phyloP scores from a whole-genome alignment of 345 rosid species.

The Moricandia moricandioides region DNA sequence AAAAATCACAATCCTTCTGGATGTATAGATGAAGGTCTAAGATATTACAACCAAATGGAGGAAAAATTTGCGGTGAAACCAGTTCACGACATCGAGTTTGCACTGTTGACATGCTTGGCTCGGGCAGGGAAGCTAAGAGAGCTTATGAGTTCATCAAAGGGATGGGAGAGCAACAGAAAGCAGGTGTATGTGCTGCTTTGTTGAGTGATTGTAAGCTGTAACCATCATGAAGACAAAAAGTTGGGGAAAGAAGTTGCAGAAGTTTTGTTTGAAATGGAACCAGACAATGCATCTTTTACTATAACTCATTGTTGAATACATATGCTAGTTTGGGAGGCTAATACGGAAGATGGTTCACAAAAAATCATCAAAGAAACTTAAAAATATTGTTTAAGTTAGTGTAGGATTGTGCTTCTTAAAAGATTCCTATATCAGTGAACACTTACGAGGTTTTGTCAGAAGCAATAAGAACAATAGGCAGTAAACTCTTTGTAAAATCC shows the following conservation, averaged over 20 bases:
- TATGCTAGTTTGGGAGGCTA: conserved; percentile 40
- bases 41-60: conserved; percentile 29
- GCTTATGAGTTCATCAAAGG: conserved; percentile 48
- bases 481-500: no score
- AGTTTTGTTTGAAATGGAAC: conserved; percentile 51
- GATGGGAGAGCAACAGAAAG: conserved; percentile 31
- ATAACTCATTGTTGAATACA: conserved; percentile 48
- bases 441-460: no score
- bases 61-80: no score
- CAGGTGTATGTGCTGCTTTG: conserved; percentile 51
- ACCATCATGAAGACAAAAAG: background rate
- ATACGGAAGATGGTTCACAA: no score
- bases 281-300: conserved; percentile 46
- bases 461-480: no score
- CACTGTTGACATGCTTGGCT: conserved; percentile 39
- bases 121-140: conserved; percentile 51
- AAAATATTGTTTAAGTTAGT: no score
- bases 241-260: conserved; percentile 28
- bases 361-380: no score
- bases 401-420: no score
- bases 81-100: no score
- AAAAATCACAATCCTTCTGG: conserved; percentile 3
- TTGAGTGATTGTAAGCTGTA: conserved; percentile 29
- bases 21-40: conserved; percentile 43
- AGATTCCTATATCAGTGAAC: no score